Base-by-base conservation (phyloP, 495 filamentous ascomycete species). In the Patellaria atrata region DNA sequence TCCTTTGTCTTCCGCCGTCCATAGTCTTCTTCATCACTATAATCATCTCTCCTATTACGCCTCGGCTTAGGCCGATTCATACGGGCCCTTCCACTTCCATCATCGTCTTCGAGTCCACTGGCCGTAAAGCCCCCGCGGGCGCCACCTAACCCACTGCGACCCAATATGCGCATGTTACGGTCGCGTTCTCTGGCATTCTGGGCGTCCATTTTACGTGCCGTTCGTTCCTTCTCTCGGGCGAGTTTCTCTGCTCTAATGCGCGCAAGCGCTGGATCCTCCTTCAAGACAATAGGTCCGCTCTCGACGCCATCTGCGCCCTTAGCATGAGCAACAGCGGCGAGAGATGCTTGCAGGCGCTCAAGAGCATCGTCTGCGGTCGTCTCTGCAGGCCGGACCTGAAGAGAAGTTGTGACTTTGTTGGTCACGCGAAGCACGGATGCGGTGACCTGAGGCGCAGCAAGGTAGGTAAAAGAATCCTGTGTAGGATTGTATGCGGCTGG, bases 391-490 rank as follows among this genome's bases (percentile, higher is more conserved):
- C 68, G 64, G 22, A 93, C 65, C 1, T 68, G 71, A 41, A 89
- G 72, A 21, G 78, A 72, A 35, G 83, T 75, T 9, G 79, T 81
- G 39, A 93, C 57, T 53, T 91, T 83, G 38, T 80, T 80, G 17
- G 81, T 78, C 15, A 83, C 62, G 47, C 81, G 67, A 36, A 93
- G 67, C 1, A 83, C 58, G 22, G 70, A 68, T 13, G 75, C 73
- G 5, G 67, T 67, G 42, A 82, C 67, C 28, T 78, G 70, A 0
- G 82, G 79, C 14, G 81, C 73, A 4, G 71, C 74, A 7, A 89
- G 70, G 53, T 94, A 94, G 28, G 79, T 81, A 49, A 87, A 81
- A 8, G 80, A 75, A 43, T 89, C 79, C 21, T 75, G 61, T 39
- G 74, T 69, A 17, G 75, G 64, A 28, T 79, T 64, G 51, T 87